Conservation (phyloP, 2,329 filamentous ascomycete species). For the Calonectria pauciramosa region DNA sequence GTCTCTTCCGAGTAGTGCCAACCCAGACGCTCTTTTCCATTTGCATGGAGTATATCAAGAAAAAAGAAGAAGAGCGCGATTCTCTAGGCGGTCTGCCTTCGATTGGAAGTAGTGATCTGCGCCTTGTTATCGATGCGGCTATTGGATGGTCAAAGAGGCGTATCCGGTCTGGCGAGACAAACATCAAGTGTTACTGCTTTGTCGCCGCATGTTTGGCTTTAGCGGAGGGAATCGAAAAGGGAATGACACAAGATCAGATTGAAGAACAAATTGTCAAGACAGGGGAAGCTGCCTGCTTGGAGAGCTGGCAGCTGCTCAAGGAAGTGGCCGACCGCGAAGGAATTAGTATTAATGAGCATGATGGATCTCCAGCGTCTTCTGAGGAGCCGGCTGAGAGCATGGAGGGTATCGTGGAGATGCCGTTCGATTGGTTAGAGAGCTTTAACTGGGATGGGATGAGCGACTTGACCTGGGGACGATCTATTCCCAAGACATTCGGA, state of each 20-base stretch:
- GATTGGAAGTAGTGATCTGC: conserved; percentile 50
- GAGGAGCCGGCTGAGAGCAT: conserved; percentile 29
- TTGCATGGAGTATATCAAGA: conserved; percentile 60
- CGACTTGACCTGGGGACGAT: conserved; percentile 33
- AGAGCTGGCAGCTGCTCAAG: conserved; percentile 49
- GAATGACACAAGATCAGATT: conserved; percentile 46
- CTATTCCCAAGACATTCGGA: conserved; percentile 7
- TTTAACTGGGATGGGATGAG: conserved; percentile 41
- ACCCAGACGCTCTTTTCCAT: conserved; percentile 58
- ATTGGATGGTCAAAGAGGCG: conserved; percentile 50
- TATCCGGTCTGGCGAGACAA: conserved; percentile 59
- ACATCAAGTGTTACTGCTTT: conserved; percentile 58
- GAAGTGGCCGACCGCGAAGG: conserved; percentile 49
- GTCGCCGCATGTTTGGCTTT: conserved; percentile 49
- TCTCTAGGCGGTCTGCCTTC: conserved; percentile 48
- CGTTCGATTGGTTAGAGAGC: conserved; percentile 44
- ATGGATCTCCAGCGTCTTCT: conserved; percentile 22
- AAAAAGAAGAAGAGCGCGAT: conserved; percentile 57
- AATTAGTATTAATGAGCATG: conserved; percentile 19
- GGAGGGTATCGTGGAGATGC: conserved; percentile 43
- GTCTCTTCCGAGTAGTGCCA: conserved; percentile 58
- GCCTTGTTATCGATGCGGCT: conserved; percentile 46
- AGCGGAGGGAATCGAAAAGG: conserved; percentile 51
- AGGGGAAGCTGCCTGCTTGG: conserved; percentile 42
- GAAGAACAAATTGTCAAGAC: conserved; percentile 48